Evolutionary conservation across 2,329 filamentous ascomycete genomes (phyloP).

Genomic region (Orbilia quercus): DNA sequence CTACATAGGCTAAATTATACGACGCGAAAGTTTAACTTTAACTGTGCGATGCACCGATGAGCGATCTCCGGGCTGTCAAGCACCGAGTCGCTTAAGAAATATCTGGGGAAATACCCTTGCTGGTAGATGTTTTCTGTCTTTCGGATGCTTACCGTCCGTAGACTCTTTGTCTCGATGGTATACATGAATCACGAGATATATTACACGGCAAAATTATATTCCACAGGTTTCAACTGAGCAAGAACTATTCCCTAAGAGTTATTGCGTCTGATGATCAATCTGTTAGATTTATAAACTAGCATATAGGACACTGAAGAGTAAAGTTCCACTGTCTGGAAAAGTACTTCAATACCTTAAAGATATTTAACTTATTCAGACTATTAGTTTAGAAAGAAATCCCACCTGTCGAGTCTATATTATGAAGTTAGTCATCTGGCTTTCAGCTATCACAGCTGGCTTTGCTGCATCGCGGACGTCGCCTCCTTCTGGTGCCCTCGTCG

Average conservation of each 20-base stretch:
- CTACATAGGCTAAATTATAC: not conserved
- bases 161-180: no score
- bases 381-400: no score
- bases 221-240: no score
- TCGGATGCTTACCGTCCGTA: not conserved
- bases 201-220: slow-evolving; percentile 27
- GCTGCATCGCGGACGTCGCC: slow-evolving; percentile 64
- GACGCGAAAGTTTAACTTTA: not conserved
- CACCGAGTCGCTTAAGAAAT: not conserved
- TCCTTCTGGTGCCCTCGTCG: slow-evolving; percentile 68
- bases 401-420: no score
- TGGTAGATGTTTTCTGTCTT: not conserved
- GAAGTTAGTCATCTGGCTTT: slow-evolving; percentile 1
- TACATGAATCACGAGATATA: not conserved
- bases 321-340: no score
- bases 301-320: no score
- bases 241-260: not conserved
- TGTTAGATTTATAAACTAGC: no score
- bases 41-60: not conserved
- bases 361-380: no score
- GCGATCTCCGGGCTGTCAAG: not conserved
- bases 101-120: not conserved
- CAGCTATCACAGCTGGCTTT: slow-evolving; percentile 14
- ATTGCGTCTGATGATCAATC: not conserved
- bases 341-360: no score